Evolutionary conservation across 2,329 filamentous ascomycete genomes (phyloP), one percentile per base, ranked within the genome.

Genomic region (Epichloe typhina): DNA sequence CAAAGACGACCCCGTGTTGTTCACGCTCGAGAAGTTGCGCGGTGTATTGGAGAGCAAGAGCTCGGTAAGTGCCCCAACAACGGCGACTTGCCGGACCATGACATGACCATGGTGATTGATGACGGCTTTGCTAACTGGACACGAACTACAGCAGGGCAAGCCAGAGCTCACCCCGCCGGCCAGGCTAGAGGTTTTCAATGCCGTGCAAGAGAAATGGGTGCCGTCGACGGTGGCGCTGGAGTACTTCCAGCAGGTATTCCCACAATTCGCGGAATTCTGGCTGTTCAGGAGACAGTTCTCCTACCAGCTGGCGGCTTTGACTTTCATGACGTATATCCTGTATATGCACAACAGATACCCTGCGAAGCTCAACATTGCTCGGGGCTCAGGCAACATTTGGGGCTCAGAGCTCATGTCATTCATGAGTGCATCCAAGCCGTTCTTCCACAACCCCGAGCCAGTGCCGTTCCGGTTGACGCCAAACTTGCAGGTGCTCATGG

Each of bases 291-390:
- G 90, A 53, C 90, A 95, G 57, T 95, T 98, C 70, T 86, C 88
- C 21, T 96, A 97, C 72, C 93, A 98, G 69, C 83, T 95, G 54
- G 91, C 93, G 19, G 82, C 90, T 2, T 77, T 97, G 56, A 95
- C 93, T 1, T 98, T 98, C 71, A 95, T 98, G 86, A 97, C 93
- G 4, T 98, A 97, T 64, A 85, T 96, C 53, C 84, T 99, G 72
- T 91, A 91, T 71, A 97, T 98, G 82, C 88, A 91, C 64, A 88
- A 88, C 65, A 86, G 93, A 33, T 95, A 93, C 67, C 94, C 93
- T 5, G 88, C 90, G 68, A 98, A 98, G 75, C 84, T 97, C 66
- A 85, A 86, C 68, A 94, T 98, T 61, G 85, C 88, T 11, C 84
- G 89, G 23, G 79, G 80, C 33, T 89, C 85, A 5, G 94, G 94